Conservation (phyloP, 2,329 filamentous ascomycete species). For the Amesomyces nigricolor region DNA sequence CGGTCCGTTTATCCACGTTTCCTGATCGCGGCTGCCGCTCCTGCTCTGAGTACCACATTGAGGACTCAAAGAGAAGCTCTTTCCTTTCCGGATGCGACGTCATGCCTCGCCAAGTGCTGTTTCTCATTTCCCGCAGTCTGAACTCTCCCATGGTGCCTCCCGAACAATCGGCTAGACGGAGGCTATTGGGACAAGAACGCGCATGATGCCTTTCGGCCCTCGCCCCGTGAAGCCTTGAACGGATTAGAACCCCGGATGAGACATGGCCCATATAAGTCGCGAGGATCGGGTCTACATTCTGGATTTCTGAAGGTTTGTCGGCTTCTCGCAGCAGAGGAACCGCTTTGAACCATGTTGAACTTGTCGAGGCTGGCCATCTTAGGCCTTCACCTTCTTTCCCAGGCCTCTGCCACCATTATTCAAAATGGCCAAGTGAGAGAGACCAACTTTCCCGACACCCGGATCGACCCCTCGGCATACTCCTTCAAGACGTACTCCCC, state of each 20-base stretch:
- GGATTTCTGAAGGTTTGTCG: too few species aligned
- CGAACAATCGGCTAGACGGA: background rate
- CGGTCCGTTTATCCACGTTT: background rate
- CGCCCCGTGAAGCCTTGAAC: too few species aligned
- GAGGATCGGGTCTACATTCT: background rate
- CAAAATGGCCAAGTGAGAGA: constrained; percentile 39
- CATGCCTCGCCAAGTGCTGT: too few species aligned
- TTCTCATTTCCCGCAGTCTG: too few species aligned
- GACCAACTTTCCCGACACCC: constrained; percentile 39
- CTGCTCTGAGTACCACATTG: background rate
- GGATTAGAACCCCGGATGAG: background rate
- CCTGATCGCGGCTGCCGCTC: background rate
- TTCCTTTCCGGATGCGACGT: background rate
- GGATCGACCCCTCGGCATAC: constrained; percentile 31
- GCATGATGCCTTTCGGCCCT: too few species aligned
- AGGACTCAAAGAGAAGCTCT: background rate
- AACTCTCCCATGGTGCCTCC: background rate
- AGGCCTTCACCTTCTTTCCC: constrained; percentile 23
- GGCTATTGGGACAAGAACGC: too few species aligned
- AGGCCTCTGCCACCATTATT: constrained; percentile 32
- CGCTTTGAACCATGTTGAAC: constrained; percentile 15
- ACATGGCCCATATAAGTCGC: constrained; percentile 3
- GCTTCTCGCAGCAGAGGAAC: too few species aligned
- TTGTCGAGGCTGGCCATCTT: constrained; percentile 17
- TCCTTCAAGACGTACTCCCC: constrained; percentile 43